Percentiles rank a stretch among this genome's conserved stretches.
These are phyloP conservation scores for Lachnellula willkommii DNA, from an alignment of 2,329 filamentous ascomycete genomes.

Conservation along the genomic window DNA sequence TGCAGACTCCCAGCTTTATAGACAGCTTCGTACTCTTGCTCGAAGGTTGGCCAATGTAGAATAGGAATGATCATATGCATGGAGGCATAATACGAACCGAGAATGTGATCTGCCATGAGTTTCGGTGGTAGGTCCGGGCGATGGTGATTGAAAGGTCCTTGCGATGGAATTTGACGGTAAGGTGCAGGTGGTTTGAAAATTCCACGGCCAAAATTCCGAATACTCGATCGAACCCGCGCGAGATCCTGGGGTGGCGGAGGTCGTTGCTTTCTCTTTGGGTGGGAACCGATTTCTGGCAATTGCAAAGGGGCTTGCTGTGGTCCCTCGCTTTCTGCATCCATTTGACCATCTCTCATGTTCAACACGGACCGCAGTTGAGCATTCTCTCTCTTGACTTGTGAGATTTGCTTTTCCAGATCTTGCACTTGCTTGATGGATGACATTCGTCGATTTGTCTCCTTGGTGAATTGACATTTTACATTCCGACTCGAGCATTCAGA, in stretches of 20 bases:
- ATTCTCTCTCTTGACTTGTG: conserved; percentile 75
- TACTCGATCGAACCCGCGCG: conserved; percentile 63
- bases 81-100: conserved; percentile 70
- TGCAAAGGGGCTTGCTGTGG: conserved; percentile 43
- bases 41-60: conserved; percentile 81
- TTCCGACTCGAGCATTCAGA: conserved; percentile 96
- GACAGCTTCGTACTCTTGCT: conserved; percentile 67
- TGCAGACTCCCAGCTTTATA: conserved; percentile 61
- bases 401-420: conserved; percentile 88
- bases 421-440: conserved; percentile 99
- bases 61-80: conserved; percentile 79
- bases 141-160: conserved; percentile 45
- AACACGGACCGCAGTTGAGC: conserved; percentile 64
- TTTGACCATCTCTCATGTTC: conserved; percentile 36
- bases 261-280: conserved; percentile 58
- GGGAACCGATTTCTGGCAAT: conserved; percentile 60
- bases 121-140: conserved; percentile 66
- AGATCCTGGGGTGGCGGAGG: conserved; percentile 62
- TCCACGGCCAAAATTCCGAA: conserved; percentile 68
- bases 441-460: conserved; percentile 97
- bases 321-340: conserved; percentile 36
- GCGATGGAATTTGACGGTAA: conserved; percentile 51
- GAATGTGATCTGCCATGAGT: conserved; percentile 62
- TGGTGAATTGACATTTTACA: conserved; percentile 97
- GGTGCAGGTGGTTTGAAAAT: conserved; percentile 73